A percentile compares a stretch with the other conserved stretches of the same genome.
Evolutionary conservation across 805 yeast genomes (phyloP).

Genomic region (Candida gorgasii): DNA sequence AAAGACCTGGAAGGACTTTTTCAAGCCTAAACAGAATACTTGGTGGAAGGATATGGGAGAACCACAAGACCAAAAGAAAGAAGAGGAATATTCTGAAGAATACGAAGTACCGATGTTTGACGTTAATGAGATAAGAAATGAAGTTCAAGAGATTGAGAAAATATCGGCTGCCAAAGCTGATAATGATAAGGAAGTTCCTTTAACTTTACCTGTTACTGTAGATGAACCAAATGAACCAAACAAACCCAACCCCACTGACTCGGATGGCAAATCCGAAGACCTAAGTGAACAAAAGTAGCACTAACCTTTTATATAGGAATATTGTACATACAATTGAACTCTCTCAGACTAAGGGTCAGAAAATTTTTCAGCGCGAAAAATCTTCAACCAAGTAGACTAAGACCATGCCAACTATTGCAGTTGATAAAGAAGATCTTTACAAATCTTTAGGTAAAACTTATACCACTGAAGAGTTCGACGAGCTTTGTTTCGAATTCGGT

Average conservation of each 20-base stretch:
- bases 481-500: conserved; percentile 96
- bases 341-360: too few relatives aligned
- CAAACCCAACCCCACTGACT: too few relatives aligned
- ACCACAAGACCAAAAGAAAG: conserved; percentile 14
- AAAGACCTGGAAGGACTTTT: conserved; percentile 52
- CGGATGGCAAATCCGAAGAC: too few relatives aligned
- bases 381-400: not conserved
- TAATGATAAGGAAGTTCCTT: conserved; percentile 6
- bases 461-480: conserved; percentile 92
- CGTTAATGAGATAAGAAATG: conserved; percentile 43
- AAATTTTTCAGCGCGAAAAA: not conserved
- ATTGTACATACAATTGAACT: too few relatives aligned
- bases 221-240: too few relatives aligned
- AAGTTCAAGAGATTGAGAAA: conserved; percentile 46
- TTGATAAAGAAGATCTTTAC: conserved; percentile 90
- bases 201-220: not conserved
- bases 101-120: conserved; percentile 40
- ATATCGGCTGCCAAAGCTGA: conserved; percentile 3
- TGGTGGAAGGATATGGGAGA: conserved; percentile 55
- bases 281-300: too few relatives aligned
- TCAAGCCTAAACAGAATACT: conserved; percentile 48
- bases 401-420: conserved; percentile 92
- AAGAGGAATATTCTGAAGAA: conserved; percentile 14
- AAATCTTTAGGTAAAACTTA: conserved; percentile 61
- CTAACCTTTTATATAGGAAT: too few relatives aligned